Base-by-base conservation (phyloP, 805 yeast genomes). In the Torulaspora indica region DNA sequence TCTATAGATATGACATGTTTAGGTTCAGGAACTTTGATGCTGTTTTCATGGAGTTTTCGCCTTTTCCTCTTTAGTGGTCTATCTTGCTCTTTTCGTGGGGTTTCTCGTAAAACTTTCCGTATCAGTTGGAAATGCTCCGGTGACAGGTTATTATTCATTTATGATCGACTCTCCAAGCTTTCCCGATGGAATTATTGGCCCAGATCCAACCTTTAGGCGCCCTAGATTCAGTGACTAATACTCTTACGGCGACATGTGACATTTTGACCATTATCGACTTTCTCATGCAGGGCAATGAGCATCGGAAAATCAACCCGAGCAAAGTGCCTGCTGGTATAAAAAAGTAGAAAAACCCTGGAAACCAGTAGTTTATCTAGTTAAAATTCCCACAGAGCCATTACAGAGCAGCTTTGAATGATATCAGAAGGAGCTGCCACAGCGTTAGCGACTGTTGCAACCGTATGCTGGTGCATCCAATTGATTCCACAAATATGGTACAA, bases 391-490 rank as follows among this genome's bases (percentile, higher is more conserved):
- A 12, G n/a, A 25, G 28, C 5, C 7, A 25, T 9, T 9, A 25
- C n/a, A 9, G n/a, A 25, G 4, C 28, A 25, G 20, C 18, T 10
- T 14, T 7, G 22, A 15, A 55, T 53, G 58, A 53, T 53, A 8
- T 55, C 57, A 14, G 55, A 47, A 36, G 51, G 73, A 8, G 87
- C 86, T 0, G 76, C 85, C 13, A 85, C 84, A 39, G 88, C 82
- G 5, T 71, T 88, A 43, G 96, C 88, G 1, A 89, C 96, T 9
- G 72, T 86, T 1, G 97, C 96, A 5, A 91, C 98, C 0, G 79
- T 90, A 1, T 74, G 85, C 46, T 91, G 97, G 97, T 90, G 97
- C 63, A 69, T 90, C 51, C 97, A 91, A 66, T 69, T 91, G 51
- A 72, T 89, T 1, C 97, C 97, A 1, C 98, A 86, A 58, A 81